phyloP scores from a whole-genome alignment of 345 rosid species.

The Gossypium arboreum region DNA sequence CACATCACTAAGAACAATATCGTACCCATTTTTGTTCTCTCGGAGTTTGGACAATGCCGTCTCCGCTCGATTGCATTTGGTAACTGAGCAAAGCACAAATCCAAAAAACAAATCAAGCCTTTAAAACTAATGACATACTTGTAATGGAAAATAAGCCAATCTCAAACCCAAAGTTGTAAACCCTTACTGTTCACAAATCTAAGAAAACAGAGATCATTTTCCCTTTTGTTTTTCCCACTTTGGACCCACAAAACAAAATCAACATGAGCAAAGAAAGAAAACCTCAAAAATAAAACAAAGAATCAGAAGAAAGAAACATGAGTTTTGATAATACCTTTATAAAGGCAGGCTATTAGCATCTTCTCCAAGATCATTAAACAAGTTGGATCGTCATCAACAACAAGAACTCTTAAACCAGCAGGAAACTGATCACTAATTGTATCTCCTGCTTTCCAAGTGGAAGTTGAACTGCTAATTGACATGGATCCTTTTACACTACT shows the following conservation, averaged over 20 bases:
- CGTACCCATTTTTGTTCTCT: constrained; percentile 46
- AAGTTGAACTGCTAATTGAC: constrained; percentile 52
- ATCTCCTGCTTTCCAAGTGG: constrained; percentile 43
- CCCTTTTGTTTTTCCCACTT: not conserved
- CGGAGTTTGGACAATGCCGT: constrained; percentile 54
- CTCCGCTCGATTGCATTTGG: constrained; percentile 84
- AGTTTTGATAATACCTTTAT: constrained; percentile 48
- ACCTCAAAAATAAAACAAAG: constrained; percentile 15
- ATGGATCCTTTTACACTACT: constrained; percentile 62
- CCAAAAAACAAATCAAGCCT: not conserved
- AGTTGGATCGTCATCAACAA: constrained; percentile 93
- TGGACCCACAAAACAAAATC: constrained; percentile 12
- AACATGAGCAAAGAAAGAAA: not conserved
- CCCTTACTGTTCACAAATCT: constrained; percentile 19
- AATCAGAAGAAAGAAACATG: not conserved
- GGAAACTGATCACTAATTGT: constrained; percentile 70
- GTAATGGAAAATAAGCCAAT: not conserved
- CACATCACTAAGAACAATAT: constrained; percentile 79
- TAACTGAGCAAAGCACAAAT: constrained; percentile 46
- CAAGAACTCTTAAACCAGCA: constrained; percentile 72
- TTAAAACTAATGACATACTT: not conserved
- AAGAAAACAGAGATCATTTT: not conserved
- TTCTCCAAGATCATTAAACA: constrained; percentile 87
- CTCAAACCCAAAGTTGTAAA: not conserved
- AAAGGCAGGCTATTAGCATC: constrained; percentile 77